Conservation (phyloP, 495 filamentous ascomycete genomes). For the Penicillium canariense region DNA sequence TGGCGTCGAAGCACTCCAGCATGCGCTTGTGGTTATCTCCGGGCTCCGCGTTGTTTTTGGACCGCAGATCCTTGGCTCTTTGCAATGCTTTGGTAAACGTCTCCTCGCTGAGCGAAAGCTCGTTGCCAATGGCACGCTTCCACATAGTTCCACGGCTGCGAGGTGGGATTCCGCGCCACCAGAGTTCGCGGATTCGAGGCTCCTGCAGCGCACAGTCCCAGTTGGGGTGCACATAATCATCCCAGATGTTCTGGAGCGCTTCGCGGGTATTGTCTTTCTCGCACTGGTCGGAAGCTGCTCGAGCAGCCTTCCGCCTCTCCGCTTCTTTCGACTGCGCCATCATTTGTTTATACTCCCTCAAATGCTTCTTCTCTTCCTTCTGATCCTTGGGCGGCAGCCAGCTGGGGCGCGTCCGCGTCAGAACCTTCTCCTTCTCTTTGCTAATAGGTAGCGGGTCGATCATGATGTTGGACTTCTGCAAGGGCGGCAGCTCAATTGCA, state of each 20-base stretch:
- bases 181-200: constrained; percentile 77
- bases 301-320: constrained; percentile 51
- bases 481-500: constrained; percentile 68
- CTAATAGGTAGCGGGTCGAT: constrained; percentile 94
- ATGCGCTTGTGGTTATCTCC: constrained; percentile 49
- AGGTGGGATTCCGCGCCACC: constrained; percentile 89
- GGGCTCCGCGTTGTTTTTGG: constrained; percentile 40
- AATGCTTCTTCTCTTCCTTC: constrained; percentile 85
- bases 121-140: constrained; percentile 84
- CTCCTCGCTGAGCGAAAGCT: constrained; percentile 70
- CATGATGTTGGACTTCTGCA: constrained; percentile 87
- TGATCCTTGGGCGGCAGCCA: constrained; percentile 96
- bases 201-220: constrained; percentile 77
- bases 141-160: constrained; percentile 81
- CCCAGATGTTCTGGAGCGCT: constrained; percentile 73
- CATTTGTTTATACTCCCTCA: constrained; percentile 92
- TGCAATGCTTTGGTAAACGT: constrained; percentile 78
- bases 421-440: constrained; percentile 91
- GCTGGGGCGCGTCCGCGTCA: constrained; percentile 86
- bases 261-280: constrained; percentile 66
- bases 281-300: constrained; percentile 48
- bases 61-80: constrained; percentile 66
- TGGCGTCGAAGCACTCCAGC: constrained; percentile 64
- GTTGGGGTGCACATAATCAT: constrained; percentile 80
- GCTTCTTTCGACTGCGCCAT: constrained; percentile 76